Conservation (phyloP, 345 rosid species). For the Corchorus capsularis region DNA sequence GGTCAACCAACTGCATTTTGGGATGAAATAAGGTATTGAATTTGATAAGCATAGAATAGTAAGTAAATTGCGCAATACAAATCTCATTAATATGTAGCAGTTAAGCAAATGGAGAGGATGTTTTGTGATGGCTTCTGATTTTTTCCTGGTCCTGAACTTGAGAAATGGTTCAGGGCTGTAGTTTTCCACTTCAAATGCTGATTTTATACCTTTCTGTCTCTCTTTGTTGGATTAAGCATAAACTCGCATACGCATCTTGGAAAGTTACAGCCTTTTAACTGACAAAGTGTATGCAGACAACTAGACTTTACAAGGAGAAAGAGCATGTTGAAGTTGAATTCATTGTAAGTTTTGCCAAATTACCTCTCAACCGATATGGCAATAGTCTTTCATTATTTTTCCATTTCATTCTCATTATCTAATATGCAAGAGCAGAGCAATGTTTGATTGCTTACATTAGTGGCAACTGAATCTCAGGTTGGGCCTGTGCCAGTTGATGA, state of each 20-base stretch:
- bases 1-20: neutral
- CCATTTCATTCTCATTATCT: neutral
- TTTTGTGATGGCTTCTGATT: neutral
- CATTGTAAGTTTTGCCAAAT: slow-evolving; percentile 54
- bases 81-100: neutral
- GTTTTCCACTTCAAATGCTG: neutral
- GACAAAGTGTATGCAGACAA: slow-evolving; percentile 49
- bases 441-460: slow-evolving; percentile 11
- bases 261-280: slow-evolving; percentile 5
- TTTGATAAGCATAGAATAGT: neutral
- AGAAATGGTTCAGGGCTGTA: slow-evolving; percentile 9
- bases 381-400: slow-evolving; percentile 1
- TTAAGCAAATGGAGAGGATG: neutral
- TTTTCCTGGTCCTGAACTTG: neutral
- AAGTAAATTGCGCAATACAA: neutral
- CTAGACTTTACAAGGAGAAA: slow-evolving; percentile 77
- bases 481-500: slow-evolving; percentile 72
- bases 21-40: slow-evolving; percentile 3
- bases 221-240: slow-evolving; percentile 4
- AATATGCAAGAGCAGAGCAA: neutral
- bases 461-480: slow-evolving; percentile 42
- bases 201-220: neutral
- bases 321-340: slow-evolving; percentile 97
- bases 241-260: too few species aligned
- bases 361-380: neutral